Conservation (phyloP, 306 rosid species). For the Trifolium dubium region DNA sequence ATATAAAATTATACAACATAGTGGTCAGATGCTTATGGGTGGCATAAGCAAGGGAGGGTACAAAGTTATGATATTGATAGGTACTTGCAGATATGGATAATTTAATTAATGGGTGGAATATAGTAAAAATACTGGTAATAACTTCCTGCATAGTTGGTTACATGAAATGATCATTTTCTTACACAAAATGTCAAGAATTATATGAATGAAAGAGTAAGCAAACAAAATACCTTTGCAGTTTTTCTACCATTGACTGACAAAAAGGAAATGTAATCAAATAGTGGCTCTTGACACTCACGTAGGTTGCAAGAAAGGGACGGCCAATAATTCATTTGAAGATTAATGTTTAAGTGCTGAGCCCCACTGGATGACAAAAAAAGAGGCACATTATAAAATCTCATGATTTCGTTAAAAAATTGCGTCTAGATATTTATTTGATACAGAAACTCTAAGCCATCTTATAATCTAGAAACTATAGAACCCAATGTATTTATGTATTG, state of each 20-base stretch:
- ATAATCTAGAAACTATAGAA: slow-evolving; percentile 23
- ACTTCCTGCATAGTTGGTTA: no score
- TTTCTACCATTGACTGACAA: slow-evolving; percentile 72
- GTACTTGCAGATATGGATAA: no score
- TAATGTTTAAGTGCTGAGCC: slow-evolving; percentile 93
- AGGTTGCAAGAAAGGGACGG: slow-evolving; percentile 93
- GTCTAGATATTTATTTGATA: slow-evolving; percentile 24
- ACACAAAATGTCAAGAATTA: slow-evolving; percentile 32
- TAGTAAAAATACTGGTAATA: no score
- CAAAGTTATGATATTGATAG: no score
- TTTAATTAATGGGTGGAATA: no score
- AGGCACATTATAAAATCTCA: slow-evolving; percentile 41
- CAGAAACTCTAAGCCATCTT: slow-evolving; percentile 25
- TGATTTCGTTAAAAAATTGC: slow-evolving; percentile 25
- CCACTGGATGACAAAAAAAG: slow-evolving; percentile 58
- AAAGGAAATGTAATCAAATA: slow-evolving; percentile 69
- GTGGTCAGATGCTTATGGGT: not conserved
- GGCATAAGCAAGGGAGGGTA: not conserved
- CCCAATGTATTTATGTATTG: not conserved
- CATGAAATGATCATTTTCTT: slow-evolving; percentile 12
- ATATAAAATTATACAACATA: slow-evolving; percentile 29
- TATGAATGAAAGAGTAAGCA: slow-evolving; percentile 27
- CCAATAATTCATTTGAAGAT: slow-evolving; percentile 98
- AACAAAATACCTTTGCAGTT: slow-evolving; percentile 80
- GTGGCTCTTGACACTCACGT: slow-evolving; percentile 87